A percentile compares a stretch with the other conserved stretches of the same genome.
Evolutionary conservation across 345 rosid genomes (phyloP).

Genomic region (Pugionium cornutum): DNA sequence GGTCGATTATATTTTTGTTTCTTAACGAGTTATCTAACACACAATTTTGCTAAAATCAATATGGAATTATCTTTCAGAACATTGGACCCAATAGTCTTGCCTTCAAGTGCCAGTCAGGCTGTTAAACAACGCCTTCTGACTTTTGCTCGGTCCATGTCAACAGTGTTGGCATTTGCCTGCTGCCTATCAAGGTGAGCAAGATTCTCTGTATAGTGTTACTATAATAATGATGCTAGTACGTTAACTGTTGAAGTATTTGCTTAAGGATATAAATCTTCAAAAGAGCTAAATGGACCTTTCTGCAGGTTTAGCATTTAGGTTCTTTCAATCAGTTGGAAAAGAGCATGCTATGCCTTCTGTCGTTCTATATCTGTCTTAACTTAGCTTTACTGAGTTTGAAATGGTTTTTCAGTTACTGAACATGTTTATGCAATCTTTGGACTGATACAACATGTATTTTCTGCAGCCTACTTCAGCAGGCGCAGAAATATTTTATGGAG

Average conservation of each 20-base stretch:
- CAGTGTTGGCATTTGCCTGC: conserved; percentile 79
- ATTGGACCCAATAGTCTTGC: conserved; percentile 72
- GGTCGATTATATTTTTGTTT: conserved; percentile 45
- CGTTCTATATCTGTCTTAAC: conserved; percentile 12
- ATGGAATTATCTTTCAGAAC: conserved; percentile 52
- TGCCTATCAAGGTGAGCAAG: conserved; percentile 78
- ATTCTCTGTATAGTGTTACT: conserved; percentile 7
- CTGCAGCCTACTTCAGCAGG: conserved; percentile 77
- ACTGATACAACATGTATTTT: conserved; percentile 13
- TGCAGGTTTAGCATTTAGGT: conserved; percentile 12
- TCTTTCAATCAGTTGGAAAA: conserved; percentile 3
- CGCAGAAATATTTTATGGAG: conserved; percentile 61
- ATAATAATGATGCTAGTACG: conserved; percentile 7
- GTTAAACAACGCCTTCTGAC: conserved; percentile 78
- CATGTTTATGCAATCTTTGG: too few relatives aligned
- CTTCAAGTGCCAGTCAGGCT: conserved; percentile 76
- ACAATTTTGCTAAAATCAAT: conserved; percentile 27
- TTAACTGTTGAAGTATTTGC: conserved; percentile 20
- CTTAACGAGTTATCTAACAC: neutral
- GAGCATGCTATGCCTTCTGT: neutral
- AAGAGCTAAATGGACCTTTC: conserved; percentile 16
- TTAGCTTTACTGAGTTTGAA: conserved; percentile 8
- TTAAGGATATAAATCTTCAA: conserved; percentile 8
- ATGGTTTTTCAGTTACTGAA: conserved; percentile 18
- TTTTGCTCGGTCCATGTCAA: conserved; percentile 71